A percentile compares a stretch with the other conserved stretches of the same genome.
These are phyloP conservation scores for Vigna angularis DNA, from an alignment of 306 rosid species.

Conservation along the genomic window DNA sequence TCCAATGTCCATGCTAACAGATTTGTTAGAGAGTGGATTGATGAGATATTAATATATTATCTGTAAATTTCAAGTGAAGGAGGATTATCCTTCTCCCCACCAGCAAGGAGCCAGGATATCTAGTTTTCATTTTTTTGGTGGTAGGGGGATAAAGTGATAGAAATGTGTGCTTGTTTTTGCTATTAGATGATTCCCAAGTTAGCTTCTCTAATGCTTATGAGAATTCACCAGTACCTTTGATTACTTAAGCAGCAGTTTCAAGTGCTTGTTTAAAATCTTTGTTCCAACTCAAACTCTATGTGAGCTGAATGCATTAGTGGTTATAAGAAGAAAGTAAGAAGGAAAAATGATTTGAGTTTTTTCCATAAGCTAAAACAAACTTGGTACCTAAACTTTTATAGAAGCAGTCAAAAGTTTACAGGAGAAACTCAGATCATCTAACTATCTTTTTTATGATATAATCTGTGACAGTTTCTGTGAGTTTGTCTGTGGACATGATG, in stretches of 20 bases:
- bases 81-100: conserved; percentile 6
- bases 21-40: neutral
- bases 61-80: neutral
- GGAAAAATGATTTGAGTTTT: neutral
- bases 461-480: neutral
- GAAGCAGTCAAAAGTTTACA: neutral
- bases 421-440: neutral
- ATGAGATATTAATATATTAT: conserved; percentile 3
- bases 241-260: conserved; percentile 5
- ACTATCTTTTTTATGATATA: neutral
- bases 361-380: neutral
- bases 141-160: neutral
- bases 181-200: conserved; percentile 14
- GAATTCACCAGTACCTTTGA: neutral
- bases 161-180: conserved; percentile 8
- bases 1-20: neutral
- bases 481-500: neutral
- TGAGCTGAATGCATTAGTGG: neutral
- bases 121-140: neutral
- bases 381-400: too few relatives aligned
- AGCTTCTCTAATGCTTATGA: conserved; percentile 8
- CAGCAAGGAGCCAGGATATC: neutral
- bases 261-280: neutral
- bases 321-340: neutral
- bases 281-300: neutral